Conservation (phyloP, 805 yeast species). For the Candida montana region DNA sequence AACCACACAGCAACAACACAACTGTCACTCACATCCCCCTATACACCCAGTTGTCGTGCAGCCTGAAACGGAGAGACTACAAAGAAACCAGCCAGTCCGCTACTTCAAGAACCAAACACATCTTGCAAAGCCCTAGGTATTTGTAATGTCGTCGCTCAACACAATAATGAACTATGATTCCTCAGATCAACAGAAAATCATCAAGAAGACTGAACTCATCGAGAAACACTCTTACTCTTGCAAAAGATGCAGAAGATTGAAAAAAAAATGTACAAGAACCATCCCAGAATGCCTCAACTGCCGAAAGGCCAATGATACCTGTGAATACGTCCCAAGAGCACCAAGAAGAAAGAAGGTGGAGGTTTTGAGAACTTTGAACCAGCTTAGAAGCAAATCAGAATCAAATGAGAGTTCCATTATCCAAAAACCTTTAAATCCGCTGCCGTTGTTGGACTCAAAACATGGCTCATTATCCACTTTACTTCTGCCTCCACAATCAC, state of each 20-base stretch:
- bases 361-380: slow-evolving; percentile 24
- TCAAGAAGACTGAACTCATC: not conserved
- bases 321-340: slow-evolving; percentile 41
- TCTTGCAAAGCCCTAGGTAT: too few species aligned
- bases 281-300: slow-evolving; percentile 42
- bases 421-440: not conserved
- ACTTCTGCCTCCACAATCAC: too few species aligned
- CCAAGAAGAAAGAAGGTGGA: slow-evolving; percentile 33
- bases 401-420: not conserved
- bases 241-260: slow-evolving; percentile 41
- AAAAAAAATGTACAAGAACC: slow-evolving; percentile 44
- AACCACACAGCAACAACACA: too few species aligned
- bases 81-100: too few species aligned
- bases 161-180: not conserved
- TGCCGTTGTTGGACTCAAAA: not conserved
- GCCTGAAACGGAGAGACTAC: too few species aligned
- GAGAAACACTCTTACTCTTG: slow-evolving; percentile 33
- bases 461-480: not conserved
- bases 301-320: slow-evolving; percentile 30
- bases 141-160: not conserved
- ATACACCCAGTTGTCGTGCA: too few species aligned
- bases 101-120: too few species aligned
- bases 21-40: too few species aligned
- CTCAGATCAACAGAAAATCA: too few species aligned
- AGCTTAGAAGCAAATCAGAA: slow-evolving; percentile 10